Conservation (phyloP, 768 basidiomycete genomes). For the Psilocybe cubensis region DNA sequence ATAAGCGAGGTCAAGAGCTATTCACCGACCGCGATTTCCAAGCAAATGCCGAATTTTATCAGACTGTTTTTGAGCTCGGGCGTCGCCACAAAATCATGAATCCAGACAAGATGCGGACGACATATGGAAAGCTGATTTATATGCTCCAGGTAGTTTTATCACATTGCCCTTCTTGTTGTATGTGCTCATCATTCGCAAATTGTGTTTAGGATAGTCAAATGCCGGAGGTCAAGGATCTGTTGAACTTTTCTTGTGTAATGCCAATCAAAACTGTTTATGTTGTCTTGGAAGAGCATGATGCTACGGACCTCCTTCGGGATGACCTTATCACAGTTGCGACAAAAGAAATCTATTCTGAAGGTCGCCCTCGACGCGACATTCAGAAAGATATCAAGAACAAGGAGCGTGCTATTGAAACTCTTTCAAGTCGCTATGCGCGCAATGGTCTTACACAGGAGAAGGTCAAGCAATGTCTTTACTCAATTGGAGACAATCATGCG, state of each 20-base stretch:
- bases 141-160: conserved; percentile 69
- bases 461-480: conserved; percentile 80
- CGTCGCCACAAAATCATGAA: conserved; percentile 91
- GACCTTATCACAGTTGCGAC: conserved; percentile 78
- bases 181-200: conserved; percentile 8
- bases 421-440: conserved; percentile 65
- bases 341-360: conserved; percentile 80
- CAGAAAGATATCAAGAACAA: conserved; percentile 85
- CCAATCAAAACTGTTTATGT: conserved; percentile 78
- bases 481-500: conserved; percentile 89
- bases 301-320: conserved; percentile 72
- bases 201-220: conserved; percentile 77
- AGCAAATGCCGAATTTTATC: conserved; percentile 80
- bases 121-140: conserved; percentile 87
- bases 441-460: conserved; percentile 64
- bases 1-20: conserved; percentile 87
- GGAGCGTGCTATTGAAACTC: conserved; percentile 81
- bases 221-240: conserved; percentile 78
- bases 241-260: conserved; percentile 77
- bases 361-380: conserved; percentile 73
- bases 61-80: conserved; percentile 80
- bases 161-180: background rate
- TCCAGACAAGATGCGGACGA: conserved; percentile 89
- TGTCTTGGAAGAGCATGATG: conserved; percentile 67
- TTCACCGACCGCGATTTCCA: conserved; percentile 84